Conservation (phyloP, 106 monocot genomes). For the Dioscorea dumetorum region DNA sequence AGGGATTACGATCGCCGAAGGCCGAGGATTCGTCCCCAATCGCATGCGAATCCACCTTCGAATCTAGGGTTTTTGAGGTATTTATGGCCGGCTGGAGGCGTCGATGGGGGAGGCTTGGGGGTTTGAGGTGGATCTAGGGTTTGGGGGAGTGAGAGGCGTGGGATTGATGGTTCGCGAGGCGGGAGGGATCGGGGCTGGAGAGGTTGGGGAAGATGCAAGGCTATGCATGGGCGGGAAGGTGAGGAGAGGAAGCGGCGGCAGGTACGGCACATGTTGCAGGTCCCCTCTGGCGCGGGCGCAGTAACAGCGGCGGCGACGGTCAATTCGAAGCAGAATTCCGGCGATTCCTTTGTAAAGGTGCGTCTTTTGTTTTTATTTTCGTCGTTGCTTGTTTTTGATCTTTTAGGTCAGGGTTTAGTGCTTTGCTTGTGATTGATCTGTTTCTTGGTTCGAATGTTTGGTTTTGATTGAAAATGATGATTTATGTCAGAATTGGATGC, state of each 20-base stretch:
- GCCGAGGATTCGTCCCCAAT: background rate
- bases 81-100: background rate
- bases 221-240: slow-evolving; percentile 6
- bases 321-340: background rate
- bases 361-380: background rate
- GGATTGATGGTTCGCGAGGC: background rate
- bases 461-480: too few species aligned
- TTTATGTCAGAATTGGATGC: too few species aligned
- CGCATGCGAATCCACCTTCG: background rate
- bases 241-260: background rate
- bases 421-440: too few species aligned
- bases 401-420: too few species aligned
- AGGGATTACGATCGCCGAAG: background rate
- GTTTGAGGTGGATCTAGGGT: background rate
- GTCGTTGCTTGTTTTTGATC: too few species aligned
- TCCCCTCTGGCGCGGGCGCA: background rate
- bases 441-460: too few species aligned
- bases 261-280: background rate
- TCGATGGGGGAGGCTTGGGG: background rate
- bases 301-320: background rate
- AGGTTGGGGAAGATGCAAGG: background rate
- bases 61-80: background rate
- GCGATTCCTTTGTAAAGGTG: background rate
- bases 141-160: background rate
- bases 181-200: background rate